phyloP scores from a whole-genome alignment of 2,329 filamentous ascomycete species.

The Penicillium sp. region DNA sequence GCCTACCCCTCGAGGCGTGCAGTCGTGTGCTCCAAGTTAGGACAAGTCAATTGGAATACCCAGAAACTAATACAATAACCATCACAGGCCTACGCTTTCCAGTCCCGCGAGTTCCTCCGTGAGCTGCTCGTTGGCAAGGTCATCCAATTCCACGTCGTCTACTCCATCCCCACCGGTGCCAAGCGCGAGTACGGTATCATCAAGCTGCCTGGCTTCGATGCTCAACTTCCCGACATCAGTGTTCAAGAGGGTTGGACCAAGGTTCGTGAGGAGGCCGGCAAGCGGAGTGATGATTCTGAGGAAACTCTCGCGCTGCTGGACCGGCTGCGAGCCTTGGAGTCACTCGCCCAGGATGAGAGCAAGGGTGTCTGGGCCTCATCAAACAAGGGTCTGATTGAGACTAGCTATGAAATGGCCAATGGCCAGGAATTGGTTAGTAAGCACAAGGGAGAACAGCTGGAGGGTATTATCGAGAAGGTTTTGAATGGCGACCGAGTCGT shows the following conservation, averaged over 20 bases:
- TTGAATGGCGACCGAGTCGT: constrained; percentile 90
- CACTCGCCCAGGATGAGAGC: constrained; percentile 75
- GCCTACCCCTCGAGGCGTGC: not conserved
- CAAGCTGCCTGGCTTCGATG: constrained; percentile 69
- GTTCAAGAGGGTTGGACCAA: constrained; percentile 92
- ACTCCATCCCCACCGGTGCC: constrained; percentile 78
- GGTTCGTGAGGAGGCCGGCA: constrained; percentile 90
- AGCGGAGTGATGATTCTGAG: constrained; percentile 80
- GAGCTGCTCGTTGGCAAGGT: constrained; percentile 83
- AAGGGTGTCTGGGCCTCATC: constrained; percentile 80
- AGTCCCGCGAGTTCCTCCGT: constrained; percentile 91
- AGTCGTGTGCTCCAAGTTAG: not conserved
- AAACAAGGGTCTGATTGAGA: constrained; percentile 70
- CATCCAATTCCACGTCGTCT: constrained; percentile 82
- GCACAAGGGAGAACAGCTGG: constrained; percentile 83
- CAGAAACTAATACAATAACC: not conserved
- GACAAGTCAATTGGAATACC: not conserved
- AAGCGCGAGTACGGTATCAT: constrained; percentile 88
- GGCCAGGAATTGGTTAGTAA: constrained; percentile 76
- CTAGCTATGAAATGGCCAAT: constrained; percentile 80
- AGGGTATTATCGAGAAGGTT: constrained; percentile 88
- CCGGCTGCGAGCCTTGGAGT: constrained; percentile 76
- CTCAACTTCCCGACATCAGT: constrained; percentile 79
- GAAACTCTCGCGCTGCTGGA: constrained; percentile 74
- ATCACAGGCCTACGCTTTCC: constrained; percentile 77